phyloP scores from a whole-genome alignment of 192 early-diverging fungal species.

The Glomus cerebriforme region DNA sequence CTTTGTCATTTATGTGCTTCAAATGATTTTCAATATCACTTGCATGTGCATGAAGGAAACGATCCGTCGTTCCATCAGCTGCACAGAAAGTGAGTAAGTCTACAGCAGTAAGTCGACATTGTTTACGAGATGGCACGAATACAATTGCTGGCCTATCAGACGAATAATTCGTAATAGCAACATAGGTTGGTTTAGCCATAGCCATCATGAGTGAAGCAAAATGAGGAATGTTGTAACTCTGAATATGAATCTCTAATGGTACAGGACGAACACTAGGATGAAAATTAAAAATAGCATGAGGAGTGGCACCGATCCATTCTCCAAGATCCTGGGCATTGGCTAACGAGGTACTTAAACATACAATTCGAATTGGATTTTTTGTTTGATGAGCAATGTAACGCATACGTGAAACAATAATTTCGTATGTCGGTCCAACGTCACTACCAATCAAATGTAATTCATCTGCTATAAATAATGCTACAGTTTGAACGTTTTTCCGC shows the following conservation, averaged over 20 bases:
- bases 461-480: slow-evolving; percentile 89
- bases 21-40: slow-evolving; percentile 64
- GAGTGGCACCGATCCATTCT: slow-evolving; percentile 91
- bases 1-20: slow-evolving; percentile 70
- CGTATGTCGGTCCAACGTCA: slow-evolving; percentile 86
- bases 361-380: slow-evolving; percentile 84
- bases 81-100: slow-evolving; percentile 82
- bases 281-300: slow-evolving; percentile 89
- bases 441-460: slow-evolving; percentile 95
- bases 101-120: slow-evolving; percentile 82
- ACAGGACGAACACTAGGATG: slow-evolving; percentile 89
- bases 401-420: slow-evolving; percentile 93
- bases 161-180: slow-evolving; percentile 68
- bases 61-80: slow-evolving; percentile 72
- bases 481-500: slow-evolving; percentile 87
- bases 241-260: slow-evolving; percentile 94
- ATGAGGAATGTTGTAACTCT: slow-evolving; percentile 88
- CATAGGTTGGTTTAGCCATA: slow-evolving; percentile 85
- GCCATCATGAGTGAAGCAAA: slow-evolving; percentile 96
- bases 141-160: slow-evolving; percentile 77
- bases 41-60: slow-evolving; percentile 72
- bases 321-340: slow-evolving; percentile 98
- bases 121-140: slow-evolving; percentile 90
- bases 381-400: slow-evolving; percentile 84
- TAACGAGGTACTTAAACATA: slow-evolving; percentile 85